Evolutionary conservation across 139 green algal species (phyloP).

Genomic region (Picochlorum sp.): DNA sequence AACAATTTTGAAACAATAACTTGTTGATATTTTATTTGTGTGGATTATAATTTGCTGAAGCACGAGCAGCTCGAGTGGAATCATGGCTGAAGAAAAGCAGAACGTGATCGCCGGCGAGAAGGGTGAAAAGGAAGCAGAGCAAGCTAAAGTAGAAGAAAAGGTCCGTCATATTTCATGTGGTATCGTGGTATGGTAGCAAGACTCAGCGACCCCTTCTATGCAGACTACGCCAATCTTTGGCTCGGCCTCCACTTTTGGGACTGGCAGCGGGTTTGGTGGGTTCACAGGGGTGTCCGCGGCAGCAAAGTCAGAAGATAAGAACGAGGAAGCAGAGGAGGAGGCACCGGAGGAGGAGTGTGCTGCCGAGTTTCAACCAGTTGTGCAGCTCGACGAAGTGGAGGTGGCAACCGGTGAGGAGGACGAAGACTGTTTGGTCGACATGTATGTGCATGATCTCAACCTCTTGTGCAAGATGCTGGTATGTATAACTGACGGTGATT

Average conservation of each 20-base stretch:
- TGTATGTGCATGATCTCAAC: constrained; percentile 48
- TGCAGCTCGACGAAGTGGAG: constrained; percentile 94
- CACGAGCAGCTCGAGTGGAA: too few species aligned
- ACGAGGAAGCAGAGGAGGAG: constrained; percentile 42
- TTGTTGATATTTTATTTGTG: too few species aligned
- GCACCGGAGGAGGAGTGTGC: constrained; percentile 80
- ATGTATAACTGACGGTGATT: constrained; percentile 11
- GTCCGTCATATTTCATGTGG: not conserved
- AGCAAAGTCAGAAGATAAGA: constrained; percentile 8
- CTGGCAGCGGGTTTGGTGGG: constrained; percentile 59
- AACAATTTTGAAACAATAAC: too few species aligned
- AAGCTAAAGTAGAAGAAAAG: not conserved
- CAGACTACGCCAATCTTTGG: constrained; percentile 51
- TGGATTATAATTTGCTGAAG: too few species aligned
- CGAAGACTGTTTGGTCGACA: constrained; percentile 76
- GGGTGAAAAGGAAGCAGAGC: not conserved
- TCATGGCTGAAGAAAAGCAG: not conserved
- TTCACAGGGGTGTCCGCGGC: constrained; percentile 43
- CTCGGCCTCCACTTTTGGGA: constrained; percentile 43
- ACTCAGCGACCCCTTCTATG: not conserved
- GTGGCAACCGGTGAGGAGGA: constrained; percentile 90
- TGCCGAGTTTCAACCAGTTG: constrained; percentile 86
- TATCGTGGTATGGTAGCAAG: not conserved
- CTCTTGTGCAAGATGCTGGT: constrained; percentile 3
- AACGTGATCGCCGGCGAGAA: not conserved